A percentile compares a stretch with the other conserved stretches of the same genome.
These are phyloP conservation scores for Musa balbisiana DNA, from an alignment of 202 grass and related monocot species.

Conservation along the genomic window DNA sequence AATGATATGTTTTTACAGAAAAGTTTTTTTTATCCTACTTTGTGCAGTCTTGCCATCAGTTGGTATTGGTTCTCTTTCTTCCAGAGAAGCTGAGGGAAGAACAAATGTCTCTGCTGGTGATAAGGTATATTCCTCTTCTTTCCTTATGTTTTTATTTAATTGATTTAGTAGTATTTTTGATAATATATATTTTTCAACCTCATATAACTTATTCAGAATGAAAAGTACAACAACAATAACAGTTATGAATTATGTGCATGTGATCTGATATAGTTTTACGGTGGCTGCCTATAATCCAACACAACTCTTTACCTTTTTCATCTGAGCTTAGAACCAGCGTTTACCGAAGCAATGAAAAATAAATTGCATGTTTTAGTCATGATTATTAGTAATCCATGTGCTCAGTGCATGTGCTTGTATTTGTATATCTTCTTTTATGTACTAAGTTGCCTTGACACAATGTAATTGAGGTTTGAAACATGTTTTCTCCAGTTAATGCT, in stretches of 20 bases:
- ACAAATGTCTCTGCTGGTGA: constrained; percentile 55
- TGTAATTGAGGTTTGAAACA: not conserved
- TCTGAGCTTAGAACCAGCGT: too few species aligned
- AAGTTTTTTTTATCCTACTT: not conserved
- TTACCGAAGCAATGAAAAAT: too few species aligned
- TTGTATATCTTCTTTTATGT: not conserved
- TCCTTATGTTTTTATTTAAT: not conserved
- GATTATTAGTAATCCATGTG: not conserved
- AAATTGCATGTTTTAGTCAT: not conserved
- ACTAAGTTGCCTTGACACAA: too few species aligned
- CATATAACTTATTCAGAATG: not conserved
- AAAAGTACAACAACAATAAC: not conserved
- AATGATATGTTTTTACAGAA: constrained; percentile 10
- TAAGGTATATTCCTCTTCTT: constrained; percentile 41
- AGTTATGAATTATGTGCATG: too few species aligned
- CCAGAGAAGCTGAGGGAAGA: constrained; percentile 79
- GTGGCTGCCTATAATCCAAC: too few species aligned
- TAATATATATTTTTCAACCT: not conserved
- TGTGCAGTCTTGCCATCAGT: constrained; percentile 62
- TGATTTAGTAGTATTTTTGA: not conserved
- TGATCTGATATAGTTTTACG: too few species aligned
- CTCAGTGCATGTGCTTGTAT: not conserved
- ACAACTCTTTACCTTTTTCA: too few species aligned
- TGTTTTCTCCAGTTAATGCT: not conserved
- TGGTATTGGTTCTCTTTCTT: constrained; percentile 64